These are phyloP conservation scores for Amaranthus hypochondriacus DNA, from an alignment of 148 eudicot genomes.

Conservation along the genomic window DNA sequence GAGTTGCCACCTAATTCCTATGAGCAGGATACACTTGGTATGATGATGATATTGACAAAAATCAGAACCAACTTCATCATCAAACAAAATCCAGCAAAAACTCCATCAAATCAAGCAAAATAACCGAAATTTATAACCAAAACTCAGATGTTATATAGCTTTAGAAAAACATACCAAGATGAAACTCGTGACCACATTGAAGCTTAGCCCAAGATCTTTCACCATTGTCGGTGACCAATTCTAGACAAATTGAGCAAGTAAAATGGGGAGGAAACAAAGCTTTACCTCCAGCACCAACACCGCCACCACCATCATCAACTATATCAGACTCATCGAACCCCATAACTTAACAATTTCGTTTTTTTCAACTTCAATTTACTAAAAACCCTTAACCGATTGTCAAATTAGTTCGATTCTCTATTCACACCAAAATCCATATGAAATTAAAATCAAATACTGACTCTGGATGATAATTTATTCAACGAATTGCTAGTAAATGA, in stretches of 20 bases:
- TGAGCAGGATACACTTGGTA: too few species aligned
- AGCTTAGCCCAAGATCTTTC: constrained; percentile 94
- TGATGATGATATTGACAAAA: neutral
- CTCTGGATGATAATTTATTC: too few species aligned
- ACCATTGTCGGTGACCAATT: constrained; percentile 55
- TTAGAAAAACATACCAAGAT: constrained; percentile 57
- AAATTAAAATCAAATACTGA: too few species aligned
- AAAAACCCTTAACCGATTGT: constrained; percentile 25
- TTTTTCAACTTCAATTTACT: neutral
- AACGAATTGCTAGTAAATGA: too few species aligned
- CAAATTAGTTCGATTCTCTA: neutral
- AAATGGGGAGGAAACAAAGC: constrained; percentile 30
- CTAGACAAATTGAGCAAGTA: constrained; percentile 87
- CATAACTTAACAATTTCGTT: constrained; percentile 24
- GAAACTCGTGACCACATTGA: constrained; percentile 87
- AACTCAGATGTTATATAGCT: constrained; percentile 4
- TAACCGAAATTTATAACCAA: neutral
- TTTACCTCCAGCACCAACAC: constrained; percentile 19
- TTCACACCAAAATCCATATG: too few species aligned
- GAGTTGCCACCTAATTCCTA: too few species aligned
- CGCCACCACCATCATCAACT: constrained; percentile 32
- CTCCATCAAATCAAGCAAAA: neutral
- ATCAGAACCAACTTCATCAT: neutral
- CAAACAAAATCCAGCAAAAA: neutral
- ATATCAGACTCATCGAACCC: constrained; percentile 56